phyloP scores from a whole-genome alignment of 331 rosid species.

The Pyrus hybrid region DNA sequence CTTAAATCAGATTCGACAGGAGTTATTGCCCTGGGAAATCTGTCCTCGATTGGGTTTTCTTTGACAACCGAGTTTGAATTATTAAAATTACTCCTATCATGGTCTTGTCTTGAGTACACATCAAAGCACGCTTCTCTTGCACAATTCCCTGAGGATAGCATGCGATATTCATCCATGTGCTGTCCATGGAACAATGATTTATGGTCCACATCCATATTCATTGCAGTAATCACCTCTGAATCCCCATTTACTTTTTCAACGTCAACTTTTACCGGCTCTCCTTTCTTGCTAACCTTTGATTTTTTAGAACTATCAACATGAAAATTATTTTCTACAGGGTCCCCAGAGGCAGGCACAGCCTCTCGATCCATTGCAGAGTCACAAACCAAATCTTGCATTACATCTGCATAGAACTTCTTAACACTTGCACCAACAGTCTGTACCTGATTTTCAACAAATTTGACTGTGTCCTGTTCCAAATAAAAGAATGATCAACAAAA shows the following conservation, averaged over 20 bases:
- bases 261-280: conserved; percentile 14
- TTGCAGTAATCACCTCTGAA: conserved; percentile 18
- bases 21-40: conserved; percentile 6
- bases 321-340: conserved; percentile 24
- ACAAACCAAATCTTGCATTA: conserved; percentile 58
- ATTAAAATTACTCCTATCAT: conserved; percentile 9
- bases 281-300: conserved; percentile 20
- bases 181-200: conserved; percentile 11
- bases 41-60: conserved; percentile 14
- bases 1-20: conserved; percentile 5
- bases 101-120: conserved; percentile 21
- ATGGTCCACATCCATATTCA: conserved; percentile 17
- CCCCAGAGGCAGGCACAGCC: conserved; percentile 20
- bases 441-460: conserved; percentile 78
- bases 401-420: conserved; percentile 62
- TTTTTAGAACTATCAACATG: conserved; percentile 24
- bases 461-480: conserved; percentile 56
- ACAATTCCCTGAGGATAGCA: conserved; percentile 14
- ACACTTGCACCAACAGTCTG: conserved; percentile 71
- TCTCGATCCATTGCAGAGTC: conserved; percentile 35
- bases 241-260: conserved; percentile 16
- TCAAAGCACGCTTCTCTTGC: conserved; percentile 6
- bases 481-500: not conserved
- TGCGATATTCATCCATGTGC: conserved; percentile 9
- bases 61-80: conserved; percentile 9